phyloP scores from a whole-genome alignment of 345 rosid species.

The Aquilaria sinensis region DNA sequence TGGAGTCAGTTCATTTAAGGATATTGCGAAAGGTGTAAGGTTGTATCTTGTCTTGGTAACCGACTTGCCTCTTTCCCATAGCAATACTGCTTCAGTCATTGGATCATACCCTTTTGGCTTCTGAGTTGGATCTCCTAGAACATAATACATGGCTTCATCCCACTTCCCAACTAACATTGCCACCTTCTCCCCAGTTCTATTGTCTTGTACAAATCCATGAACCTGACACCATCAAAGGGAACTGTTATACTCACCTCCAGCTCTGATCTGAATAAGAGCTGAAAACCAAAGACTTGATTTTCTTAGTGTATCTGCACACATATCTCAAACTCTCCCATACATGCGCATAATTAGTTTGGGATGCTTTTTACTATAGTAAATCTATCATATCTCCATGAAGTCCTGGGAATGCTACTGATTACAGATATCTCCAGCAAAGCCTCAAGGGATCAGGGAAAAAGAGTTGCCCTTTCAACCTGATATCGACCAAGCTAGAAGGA shows the following conservation, averaged over 20 bases:
- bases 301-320: neutral
- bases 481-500: too few relatives aligned
- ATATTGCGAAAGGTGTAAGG: slow-evolving; percentile 82
- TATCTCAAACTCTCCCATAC: too few relatives aligned
- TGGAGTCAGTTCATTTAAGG: slow-evolving; percentile 82
- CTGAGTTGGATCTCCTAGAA: slow-evolving; percentile 75
- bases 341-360: too few relatives aligned
- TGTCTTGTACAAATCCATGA: slow-evolving; percentile 97
- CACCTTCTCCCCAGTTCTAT: slow-evolving; percentile 92
- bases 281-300: neutral
- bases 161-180: slow-evolving; percentile 96
- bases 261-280: neutral
- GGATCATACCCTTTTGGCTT: slow-evolving; percentile 98
- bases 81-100: slow-evolving; percentile 87
- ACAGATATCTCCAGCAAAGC: too few relatives aligned
- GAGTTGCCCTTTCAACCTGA: too few relatives aligned
- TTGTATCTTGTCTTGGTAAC: slow-evolving; percentile 90
- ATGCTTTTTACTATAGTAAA: too few relatives aligned
- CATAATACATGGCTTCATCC: slow-evolving; percentile 98
- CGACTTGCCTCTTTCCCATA: slow-evolving; percentile 85
- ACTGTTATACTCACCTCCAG: neutral
- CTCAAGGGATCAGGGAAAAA: too few relatives aligned
- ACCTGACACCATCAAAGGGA: slow-evolving; percentile 39
- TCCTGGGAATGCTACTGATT: too few relatives aligned
- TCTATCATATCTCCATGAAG: too few relatives aligned